Conservation (phyloP, 106 monocot species). For the Ottelia alismoides region DNA sequence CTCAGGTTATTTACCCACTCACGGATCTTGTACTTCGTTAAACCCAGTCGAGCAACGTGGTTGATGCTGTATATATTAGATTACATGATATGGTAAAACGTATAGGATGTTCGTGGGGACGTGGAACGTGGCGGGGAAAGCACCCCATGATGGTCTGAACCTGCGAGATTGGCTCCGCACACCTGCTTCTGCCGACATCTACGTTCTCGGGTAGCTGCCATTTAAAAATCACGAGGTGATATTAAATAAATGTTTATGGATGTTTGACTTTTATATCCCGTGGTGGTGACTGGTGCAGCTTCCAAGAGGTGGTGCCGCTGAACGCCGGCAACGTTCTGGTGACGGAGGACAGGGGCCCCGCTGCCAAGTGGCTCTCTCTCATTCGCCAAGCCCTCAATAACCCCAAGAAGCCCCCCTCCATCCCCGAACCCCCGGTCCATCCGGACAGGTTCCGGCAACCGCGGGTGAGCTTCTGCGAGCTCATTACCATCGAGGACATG, state of each 20-base stretch:
- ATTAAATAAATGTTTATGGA: no score
- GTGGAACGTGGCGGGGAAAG: slow-evolving; percentile 70
- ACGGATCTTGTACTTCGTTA: no score
- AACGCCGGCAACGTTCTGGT: no score
- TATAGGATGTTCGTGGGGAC: slow-evolving; percentile 81
- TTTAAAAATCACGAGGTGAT: neutral
- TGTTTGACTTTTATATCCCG: no score
- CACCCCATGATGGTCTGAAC: slow-evolving; percentile 36
- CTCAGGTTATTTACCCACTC: neutral
- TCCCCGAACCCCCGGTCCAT: neutral
- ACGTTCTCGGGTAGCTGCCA: slow-evolving; percentile 43
- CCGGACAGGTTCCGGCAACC: neutral
- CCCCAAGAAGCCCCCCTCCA: neutral
- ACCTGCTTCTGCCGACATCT: slow-evolving; percentile 38
- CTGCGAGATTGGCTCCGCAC: slow-evolving; percentile 36
- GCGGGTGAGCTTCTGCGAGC: slow-evolving; percentile 54
- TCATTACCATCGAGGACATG: slow-evolving; percentile 19
- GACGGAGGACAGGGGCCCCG: slow-evolving; percentile 43
- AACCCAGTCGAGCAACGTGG: no score
- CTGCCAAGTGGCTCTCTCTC: slow-evolving; percentile 43
- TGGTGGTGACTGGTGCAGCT: slow-evolving; percentile 20
- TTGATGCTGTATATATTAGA: neutral
- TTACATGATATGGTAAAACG: neutral
- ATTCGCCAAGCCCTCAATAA: slow-evolving; percentile 41
- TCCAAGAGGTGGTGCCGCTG: slow-evolving; percentile 67